Conservation (phyloP, 257 asterid species). For the Solanum sejunctum region DNA sequence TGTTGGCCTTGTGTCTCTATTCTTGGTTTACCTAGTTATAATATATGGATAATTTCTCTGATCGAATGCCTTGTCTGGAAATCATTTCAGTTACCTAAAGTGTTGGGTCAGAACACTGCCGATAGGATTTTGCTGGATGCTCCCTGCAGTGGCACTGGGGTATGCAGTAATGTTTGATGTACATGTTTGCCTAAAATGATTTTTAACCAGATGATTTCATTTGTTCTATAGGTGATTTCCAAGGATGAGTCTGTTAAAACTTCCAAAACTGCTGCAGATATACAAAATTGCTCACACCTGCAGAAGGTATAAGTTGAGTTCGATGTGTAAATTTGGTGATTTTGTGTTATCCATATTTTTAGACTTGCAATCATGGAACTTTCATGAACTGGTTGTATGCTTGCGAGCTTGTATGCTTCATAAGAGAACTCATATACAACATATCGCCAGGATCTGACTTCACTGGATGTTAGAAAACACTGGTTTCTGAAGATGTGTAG, state of each 20-base stretch:
- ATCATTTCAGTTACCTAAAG: constrained; percentile 66
- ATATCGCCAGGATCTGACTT: not conserved
- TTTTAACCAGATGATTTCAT: not conserved
- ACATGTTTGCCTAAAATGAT: not conserved
- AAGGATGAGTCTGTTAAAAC: constrained; percentile 90
- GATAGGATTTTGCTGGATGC: constrained; percentile 95
- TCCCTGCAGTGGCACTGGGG: constrained; percentile 99
- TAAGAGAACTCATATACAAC: not conserved
- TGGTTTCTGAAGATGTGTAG: not conserved
- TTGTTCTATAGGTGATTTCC: constrained; percentile 64
- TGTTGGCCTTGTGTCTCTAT: not conserved
- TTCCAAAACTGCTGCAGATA: constrained; percentile 69
- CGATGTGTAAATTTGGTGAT: not conserved
- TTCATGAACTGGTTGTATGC: not conserved
- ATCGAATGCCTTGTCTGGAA: not conserved
- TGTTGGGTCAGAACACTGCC: constrained; percentile 60
- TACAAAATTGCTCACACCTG: constrained; percentile 60
- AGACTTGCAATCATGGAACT: not conserved
- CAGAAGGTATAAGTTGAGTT: constrained; percentile 52
- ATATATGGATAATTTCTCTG: not conserved
- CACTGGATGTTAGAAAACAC: not conserved
- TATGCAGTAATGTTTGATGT: constrained; percentile 19
- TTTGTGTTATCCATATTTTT: not conserved
- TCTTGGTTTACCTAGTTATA: not conserved
- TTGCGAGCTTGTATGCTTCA: not conserved